Conservation (phyloP, 2,329 filamentous ascomycete species). For the Amauroascus niger region DNA sequence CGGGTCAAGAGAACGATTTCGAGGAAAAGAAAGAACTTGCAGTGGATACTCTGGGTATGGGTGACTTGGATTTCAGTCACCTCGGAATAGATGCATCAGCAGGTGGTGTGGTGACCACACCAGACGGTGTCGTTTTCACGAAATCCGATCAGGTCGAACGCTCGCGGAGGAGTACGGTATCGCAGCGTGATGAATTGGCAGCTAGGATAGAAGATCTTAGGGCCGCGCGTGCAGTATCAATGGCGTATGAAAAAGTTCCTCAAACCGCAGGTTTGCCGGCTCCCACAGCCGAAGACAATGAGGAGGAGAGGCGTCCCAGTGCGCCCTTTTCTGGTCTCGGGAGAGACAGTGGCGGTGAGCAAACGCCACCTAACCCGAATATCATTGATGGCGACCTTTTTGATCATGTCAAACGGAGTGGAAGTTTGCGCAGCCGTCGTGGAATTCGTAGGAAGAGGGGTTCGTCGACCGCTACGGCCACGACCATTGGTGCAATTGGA, state of each 20-base stretch:
- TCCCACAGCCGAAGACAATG: conserved; percentile 31
- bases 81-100: conserved; percentile 55
- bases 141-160: conserved; percentile 27
- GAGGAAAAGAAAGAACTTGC: conserved; percentile 58
- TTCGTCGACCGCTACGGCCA: conserved; percentile 67
- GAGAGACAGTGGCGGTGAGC: conserved; percentile 43
- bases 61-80: conserved; percentile 80
- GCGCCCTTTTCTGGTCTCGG: conserved; percentile 15
- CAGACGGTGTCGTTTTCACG: conserved; percentile 32
- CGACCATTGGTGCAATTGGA: conserved; percentile 61
- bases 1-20: conserved; percentile 31
- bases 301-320: conserved; percentile 24
- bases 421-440: conserved; percentile 58
- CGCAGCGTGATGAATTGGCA: conserved; percentile 42
- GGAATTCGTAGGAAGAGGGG: conserved; percentile 61
- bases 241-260: conserved; percentile 44
- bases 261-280: conserved; percentile 27
- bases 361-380: conserved; percentile 57
- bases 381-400: conserved; percentile 53
- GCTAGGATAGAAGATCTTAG: conserved; percentile 51
- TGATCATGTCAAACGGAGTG: conserved; percentile 49
- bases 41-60: conserved; percentile 78
- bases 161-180: conserved; percentile 30
- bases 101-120: conserved; percentile 29
- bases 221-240: conserved; percentile 51